phyloP scores from a whole-genome alignment of 805 yeast genomes.

The Kazachstania kunashirensis region DNA sequence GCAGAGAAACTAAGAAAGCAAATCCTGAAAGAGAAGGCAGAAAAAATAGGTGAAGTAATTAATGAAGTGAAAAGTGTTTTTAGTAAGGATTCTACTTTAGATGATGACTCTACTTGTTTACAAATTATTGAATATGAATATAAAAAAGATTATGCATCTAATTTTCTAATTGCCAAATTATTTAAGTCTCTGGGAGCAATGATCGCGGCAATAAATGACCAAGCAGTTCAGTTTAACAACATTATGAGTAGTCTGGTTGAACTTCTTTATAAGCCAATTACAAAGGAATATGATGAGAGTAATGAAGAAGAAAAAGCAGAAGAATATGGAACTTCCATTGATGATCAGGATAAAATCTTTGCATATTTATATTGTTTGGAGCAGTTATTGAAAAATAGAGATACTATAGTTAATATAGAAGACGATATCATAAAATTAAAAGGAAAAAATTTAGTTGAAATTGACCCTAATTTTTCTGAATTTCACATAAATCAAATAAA shows the following conservation, averaged over 20 bases:
- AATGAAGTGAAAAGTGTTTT: slow-evolving; percentile 21
- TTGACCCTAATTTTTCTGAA: slow-evolving; percentile 22
- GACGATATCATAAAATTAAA: slow-evolving; percentile 16
- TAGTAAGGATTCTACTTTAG: background rate
- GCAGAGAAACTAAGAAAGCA: slow-evolving; percentile 56
- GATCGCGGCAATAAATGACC: slow-evolving; percentile 17
- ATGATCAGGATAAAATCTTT: slow-evolving; percentile 63
- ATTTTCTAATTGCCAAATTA: slow-evolving; percentile 13
- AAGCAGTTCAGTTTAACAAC: slow-evolving; percentile 19
- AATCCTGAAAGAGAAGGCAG: slow-evolving; percentile 35
- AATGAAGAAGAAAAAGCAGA: slow-evolving; percentile 47
- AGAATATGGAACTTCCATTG: slow-evolving; percentile 68
- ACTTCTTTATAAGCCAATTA: slow-evolving; percentile 22
- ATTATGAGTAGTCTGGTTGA: slow-evolving; percentile 11
- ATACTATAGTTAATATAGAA: slow-evolving; percentile 16
- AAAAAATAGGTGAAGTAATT: slow-evolving; percentile 16
- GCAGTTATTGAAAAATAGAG: slow-evolving; percentile 38
- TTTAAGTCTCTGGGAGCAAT: slow-evolving; percentile 14
- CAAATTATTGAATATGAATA: slow-evolving; percentile 11
- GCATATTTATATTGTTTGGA: slow-evolving; percentile 48
- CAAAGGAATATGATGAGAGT: slow-evolving; percentile 13
- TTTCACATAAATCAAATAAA: slow-evolving; percentile 26
- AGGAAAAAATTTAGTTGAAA: slow-evolving; percentile 10
- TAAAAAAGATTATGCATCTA: slow-evolving; percentile 16
- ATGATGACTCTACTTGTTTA: slow-evolving; percentile 5